Conservation (phyloP, 2,329 filamentous ascomycete species). For the Ceratocystis eucalypticola region DNA sequence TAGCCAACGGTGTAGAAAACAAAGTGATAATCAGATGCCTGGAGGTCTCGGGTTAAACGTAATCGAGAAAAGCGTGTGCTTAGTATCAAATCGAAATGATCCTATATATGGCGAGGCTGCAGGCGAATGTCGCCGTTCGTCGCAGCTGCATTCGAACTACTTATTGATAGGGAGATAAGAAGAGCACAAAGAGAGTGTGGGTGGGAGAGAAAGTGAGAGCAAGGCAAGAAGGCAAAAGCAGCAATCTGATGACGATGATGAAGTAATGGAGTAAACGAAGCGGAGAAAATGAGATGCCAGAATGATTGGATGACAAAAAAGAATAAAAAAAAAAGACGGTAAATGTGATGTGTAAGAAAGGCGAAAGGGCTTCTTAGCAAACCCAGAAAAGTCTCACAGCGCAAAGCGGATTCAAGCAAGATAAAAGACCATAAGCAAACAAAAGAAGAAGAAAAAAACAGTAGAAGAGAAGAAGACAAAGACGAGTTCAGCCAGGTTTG, state of each 20-base stretch:
- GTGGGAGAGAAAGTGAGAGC: no score
- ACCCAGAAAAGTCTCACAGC: neutral
- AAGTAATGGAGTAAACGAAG: neutral
- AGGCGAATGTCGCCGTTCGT: conserved; percentile 1
- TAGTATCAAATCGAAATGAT: neutral
- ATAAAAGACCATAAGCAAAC: neutral
- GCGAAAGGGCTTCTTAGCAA: no score
- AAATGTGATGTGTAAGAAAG: neutral
- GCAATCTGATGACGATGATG: neutral
- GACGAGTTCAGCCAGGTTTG: neutral
- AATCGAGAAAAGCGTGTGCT: neutral
- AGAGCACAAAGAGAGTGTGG: neutral
- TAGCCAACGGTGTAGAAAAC: neutral
- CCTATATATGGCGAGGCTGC: conserved; percentile 1
- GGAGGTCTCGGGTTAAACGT: neutral
- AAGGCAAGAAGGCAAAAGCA: neutral
- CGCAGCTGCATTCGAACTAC: conserved; percentile 8
- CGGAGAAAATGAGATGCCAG: neutral
- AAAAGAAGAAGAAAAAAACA: neutral
- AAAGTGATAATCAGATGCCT: neutral
- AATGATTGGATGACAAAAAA: conserved; percentile 1
- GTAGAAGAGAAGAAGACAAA: neutral
- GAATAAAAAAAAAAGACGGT: conserved; percentile 7
- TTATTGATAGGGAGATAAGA: neutral
- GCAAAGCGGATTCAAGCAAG: neutral